Conservation (phyloP, 441 rosid species). For the Populus hybrid region DNA sequence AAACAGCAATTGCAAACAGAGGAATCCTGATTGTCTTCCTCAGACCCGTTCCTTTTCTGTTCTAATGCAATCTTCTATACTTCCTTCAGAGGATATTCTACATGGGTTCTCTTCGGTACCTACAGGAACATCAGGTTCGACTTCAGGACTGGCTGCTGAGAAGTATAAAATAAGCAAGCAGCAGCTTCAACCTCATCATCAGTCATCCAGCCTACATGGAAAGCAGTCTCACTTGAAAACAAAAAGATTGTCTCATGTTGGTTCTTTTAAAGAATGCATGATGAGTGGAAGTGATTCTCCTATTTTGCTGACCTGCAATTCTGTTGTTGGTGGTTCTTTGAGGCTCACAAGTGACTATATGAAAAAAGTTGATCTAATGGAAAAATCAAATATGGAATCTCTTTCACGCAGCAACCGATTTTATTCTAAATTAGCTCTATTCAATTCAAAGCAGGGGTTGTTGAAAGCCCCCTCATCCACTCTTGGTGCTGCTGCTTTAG, state of each 20-base stretch:
- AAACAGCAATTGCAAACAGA: slow-evolving; percentile 12
- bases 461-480: slow-evolving; percentile 39
- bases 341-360: slow-evolving; percentile 24
- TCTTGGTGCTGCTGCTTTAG: slow-evolving; percentile 58
- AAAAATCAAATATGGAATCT: slow-evolving; percentile 13
- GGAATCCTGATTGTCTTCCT: slow-evolving; percentile 23
- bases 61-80: slow-evolving; percentile 31
- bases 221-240: slow-evolving; percentile 31
- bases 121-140: slow-evolving; percentile 27
- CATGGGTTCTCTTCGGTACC: slow-evolving; percentile 34
- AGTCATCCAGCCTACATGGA: slow-evolving; percentile 15
- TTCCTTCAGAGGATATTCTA: slow-evolving; percentile 33
- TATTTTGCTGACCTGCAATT: slow-evolving; percentile 28
- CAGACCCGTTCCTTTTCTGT: slow-evolving; percentile 42
- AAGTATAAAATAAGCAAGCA: slow-evolving; percentile 20
- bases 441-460: slow-evolving; percentile 32
- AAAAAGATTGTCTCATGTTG: slow-evolving; percentile 27
- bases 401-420: slow-evolving; percentile 25
- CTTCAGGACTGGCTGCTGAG: slow-evolving; percentile 19
- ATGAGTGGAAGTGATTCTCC: slow-evolving; percentile 40
- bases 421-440: slow-evolving; percentile 34
- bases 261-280: slow-evolving; percentile 46
- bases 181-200: slow-evolving; percentile 23
- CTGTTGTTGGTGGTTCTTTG: slow-evolving; percentile 33
- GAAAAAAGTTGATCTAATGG: slow-evolving; percentile 24